Percentiles rank a stretch among this genome's conserved stretches.
Conservation (phyloP, 2,329 filamentous ascomycete genomes). For the Exophiala phaeomuriformis region DNA sequence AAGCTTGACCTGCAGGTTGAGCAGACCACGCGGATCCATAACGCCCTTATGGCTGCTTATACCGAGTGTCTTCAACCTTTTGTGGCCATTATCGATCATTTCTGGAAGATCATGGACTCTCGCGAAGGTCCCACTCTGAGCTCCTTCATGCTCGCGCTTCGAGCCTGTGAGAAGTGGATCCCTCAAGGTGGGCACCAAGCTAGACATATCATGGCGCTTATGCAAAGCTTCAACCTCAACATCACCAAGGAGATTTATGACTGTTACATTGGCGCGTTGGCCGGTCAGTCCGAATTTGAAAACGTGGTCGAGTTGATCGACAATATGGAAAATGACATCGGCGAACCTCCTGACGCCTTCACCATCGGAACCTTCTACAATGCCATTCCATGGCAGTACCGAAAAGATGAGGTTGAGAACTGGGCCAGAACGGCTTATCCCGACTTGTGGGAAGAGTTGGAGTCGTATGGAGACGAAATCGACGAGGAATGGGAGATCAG, state of each 20-base stretch:
- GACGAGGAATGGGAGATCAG: conserved; percentile 28
- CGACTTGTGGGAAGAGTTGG: conserved; percentile 60
- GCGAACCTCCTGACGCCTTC: conserved; percentile 58
- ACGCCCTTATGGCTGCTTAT: conserved; percentile 82
- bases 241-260: conserved; percentile 66
- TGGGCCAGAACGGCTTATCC: conserved; percentile 68
- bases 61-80: conserved; percentile 58
- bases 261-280: conserved; percentile 69
- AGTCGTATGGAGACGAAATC: conserved; percentile 30
- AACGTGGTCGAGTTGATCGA: conserved; percentile 60
- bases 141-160: conserved; percentile 73
- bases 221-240: conserved; percentile 67
- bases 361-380: conserved; percentile 72
- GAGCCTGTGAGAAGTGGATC: conserved; percentile 60
- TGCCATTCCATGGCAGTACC: conserved; percentile 56
- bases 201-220: conserved; percentile 49
- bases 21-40: conserved; percentile 67
- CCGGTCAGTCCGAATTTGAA: conserved; percentile 62
- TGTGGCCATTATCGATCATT: conserved; percentile 59
- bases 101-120: conserved; percentile 77
- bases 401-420: conserved; percentile 62
- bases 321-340: conserved; percentile 59
- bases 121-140: conserved; percentile 79
- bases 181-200: conserved; percentile 38
- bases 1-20: conserved; percentile 84